phyloP scores from a whole-genome alignment of 768 basidiomycete species.

The Leccinum longicurvipes region DNA sequence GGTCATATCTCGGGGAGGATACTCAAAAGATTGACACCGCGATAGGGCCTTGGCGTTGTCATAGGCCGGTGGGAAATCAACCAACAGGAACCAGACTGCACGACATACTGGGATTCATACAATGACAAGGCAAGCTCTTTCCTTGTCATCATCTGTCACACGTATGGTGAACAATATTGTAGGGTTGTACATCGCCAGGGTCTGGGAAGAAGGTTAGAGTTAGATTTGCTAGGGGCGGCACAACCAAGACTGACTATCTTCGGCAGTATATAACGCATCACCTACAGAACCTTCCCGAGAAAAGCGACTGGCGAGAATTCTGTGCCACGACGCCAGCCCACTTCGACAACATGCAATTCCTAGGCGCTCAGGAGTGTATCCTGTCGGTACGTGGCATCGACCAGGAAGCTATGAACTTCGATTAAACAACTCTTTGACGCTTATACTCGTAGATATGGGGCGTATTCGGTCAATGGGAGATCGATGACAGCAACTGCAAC shows the following conservation, averaged over 20 bases:
- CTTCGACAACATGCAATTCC: conserved; percentile 24
- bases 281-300: conserved; percentile 24
- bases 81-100: conserved; percentile 27
- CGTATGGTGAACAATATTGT: not conserved
- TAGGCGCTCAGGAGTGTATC: conserved; percentile 18
- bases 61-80: conserved; percentile 27
- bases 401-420: not conserved
- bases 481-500: not conserved
- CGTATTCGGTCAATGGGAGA: not conserved
- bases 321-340: conserved; percentile 32
- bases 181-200: conserved; percentile 25
- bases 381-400: conserved; percentile 8
- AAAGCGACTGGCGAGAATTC: conserved; percentile 30
- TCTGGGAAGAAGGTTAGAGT: conserved; percentile 21
- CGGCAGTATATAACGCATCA: conserved; percentile 26
- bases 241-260: not conserved
- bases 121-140: conserved; percentile 22
- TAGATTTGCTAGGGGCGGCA: not conserved
- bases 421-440: not conserved
- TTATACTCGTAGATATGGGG: not conserved
- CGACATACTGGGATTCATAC: conserved; percentile 23
- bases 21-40: not conserved
- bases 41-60: conserved; percentile 16
- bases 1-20: not conserved
- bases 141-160: not conserved